phyloP scores from a whole-genome alignment of 495 filamentous ascomycete species.

The Pseudomonodictys pantanalensis region DNA sequence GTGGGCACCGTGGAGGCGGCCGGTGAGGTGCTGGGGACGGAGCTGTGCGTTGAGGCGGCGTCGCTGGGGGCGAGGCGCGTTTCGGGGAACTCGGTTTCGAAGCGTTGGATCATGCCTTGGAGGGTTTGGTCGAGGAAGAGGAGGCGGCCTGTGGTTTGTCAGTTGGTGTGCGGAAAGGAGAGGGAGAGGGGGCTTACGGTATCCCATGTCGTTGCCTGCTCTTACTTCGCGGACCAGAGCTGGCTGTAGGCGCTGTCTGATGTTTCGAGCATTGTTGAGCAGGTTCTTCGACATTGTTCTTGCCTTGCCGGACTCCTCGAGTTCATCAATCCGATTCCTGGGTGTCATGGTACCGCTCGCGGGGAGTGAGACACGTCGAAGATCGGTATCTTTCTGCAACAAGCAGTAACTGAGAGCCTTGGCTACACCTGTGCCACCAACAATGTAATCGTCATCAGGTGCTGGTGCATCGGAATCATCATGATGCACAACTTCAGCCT shows the following conservation, averaged over 20 bases:
- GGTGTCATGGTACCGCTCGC: conserved; percentile 57
- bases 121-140: conserved; percentile 89
- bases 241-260: conserved; percentile 76
- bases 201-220: conserved; percentile 64
- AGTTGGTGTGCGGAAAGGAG: background rate
- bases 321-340: conserved; percentile 45
- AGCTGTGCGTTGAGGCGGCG: conserved; percentile 20
- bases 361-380: conserved; percentile 44
- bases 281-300: conserved; percentile 91
- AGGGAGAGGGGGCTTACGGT: conserved; percentile 64
- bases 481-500: conserved; percentile 50
- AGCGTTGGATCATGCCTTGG: conserved; percentile 85
- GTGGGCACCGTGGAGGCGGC: conserved; percentile 16
- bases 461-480: conserved; percentile 68
- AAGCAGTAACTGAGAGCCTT: conserved; percentile 86
- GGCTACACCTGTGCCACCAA: conserved; percentile 91
- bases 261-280: conserved; percentile 79
- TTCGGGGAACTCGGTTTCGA: conserved; percentile 94
- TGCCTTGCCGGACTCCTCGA: conserved; percentile 61
- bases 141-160: conserved; percentile 59
- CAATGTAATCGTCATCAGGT: conserved; percentile 90
- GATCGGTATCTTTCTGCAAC: conserved; percentile 65
- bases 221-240: conserved; percentile 75
- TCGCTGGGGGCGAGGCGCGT: conserved; percentile 50
- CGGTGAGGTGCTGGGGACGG: conserved; percentile 20